These are phyloP conservation scores for Marasmius oreades DNA, from an alignment of 1,284 basidiomycete genomes.

Conservation along the genomic window DNA sequence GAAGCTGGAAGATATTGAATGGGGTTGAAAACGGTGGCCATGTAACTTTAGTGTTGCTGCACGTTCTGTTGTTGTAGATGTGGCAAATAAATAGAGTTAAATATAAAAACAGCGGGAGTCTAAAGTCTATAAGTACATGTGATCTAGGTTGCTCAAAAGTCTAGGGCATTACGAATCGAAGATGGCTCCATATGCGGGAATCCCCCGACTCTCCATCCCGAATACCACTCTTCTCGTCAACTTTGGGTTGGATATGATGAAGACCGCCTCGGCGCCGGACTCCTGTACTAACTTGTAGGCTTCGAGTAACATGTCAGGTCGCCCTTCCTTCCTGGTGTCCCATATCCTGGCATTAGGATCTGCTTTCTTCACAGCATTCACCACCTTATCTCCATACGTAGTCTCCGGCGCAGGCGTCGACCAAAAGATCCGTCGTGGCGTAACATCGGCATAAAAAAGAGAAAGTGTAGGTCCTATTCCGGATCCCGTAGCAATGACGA, in stretches of 20 bases:
- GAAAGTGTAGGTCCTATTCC: constrained; percentile 46
- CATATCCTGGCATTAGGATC: too few species aligned
- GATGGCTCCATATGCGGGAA: constrained; percentile 57
- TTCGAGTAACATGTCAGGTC: constrained; percentile 59
- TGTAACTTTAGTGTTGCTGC: too few species aligned
- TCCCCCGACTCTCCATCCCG: constrained; percentile 54
- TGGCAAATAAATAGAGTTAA: too few species aligned
- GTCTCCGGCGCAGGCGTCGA: constrained; percentile 55
- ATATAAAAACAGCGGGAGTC: too few species aligned
- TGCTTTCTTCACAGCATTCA: constrained; percentile 37
- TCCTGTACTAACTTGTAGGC: constrained; percentile 53
- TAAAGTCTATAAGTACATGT: too few species aligned
- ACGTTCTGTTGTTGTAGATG: too few species aligned
- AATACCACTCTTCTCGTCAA: constrained; percentile 59
- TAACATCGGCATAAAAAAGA: constrained; percentile 29
- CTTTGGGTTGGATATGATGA: constrained; percentile 57
- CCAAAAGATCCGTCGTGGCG: constrained; percentile 34
- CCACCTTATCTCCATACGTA: constrained; percentile 51
- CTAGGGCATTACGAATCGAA: constrained; percentile 37
- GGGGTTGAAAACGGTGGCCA: too few species aligned
- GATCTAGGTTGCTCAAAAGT: too few species aligned
- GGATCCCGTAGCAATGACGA: constrained; percentile 60
- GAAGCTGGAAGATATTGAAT: too few species aligned
- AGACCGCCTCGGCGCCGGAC: constrained; percentile 61
- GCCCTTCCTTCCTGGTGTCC: constrained; percentile 56